These are phyloP conservation scores for Chlorella sp. DNA, from an alignment of 139 green algal species.

Conservation along the genomic window DNA sequence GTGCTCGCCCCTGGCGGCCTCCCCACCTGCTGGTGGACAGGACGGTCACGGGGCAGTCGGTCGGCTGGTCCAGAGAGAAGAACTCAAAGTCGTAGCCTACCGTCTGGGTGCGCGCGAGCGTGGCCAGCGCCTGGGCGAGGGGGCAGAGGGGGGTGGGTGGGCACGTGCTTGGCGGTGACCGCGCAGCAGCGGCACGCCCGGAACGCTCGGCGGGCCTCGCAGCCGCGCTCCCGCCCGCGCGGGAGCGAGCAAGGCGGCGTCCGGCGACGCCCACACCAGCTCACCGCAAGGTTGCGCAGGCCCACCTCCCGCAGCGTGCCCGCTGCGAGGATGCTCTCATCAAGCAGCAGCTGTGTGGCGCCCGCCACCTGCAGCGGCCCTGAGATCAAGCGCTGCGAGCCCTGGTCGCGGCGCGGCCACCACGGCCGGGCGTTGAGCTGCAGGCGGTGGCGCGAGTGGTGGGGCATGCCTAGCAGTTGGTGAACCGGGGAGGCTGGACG, in stretches of 20 bases:
- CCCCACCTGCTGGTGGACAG: no score
- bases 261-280: no score
- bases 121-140: conserved; percentile 48
- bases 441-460: no score
- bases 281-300: conserved; percentile 49
- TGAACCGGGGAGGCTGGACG: no score
- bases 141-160: not conserved
- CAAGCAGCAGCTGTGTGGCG: conserved; percentile 66
- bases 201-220: no score
- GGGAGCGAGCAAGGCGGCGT: no score
- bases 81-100: conserved; percentile 75
- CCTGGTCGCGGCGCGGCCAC: conserved; percentile 35
- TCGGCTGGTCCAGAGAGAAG: conserved; percentile 59
- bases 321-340: conserved; percentile 65
- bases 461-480: no score
- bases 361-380: conserved; percentile 62
- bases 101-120: conserved; percentile 50
- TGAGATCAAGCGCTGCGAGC: conserved; percentile 18
- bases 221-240: no score
- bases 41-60: conserved; percentile 59
- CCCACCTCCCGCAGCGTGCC: conserved; percentile 62
- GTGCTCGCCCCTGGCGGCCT: no score
- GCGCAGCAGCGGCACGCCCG: no score
- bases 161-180: no score
- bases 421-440: conserved; percentile 46